Base-by-base conservation (phyloP, 805 yeast genomes). In the Pichia rugopelliculosa region DNA sequence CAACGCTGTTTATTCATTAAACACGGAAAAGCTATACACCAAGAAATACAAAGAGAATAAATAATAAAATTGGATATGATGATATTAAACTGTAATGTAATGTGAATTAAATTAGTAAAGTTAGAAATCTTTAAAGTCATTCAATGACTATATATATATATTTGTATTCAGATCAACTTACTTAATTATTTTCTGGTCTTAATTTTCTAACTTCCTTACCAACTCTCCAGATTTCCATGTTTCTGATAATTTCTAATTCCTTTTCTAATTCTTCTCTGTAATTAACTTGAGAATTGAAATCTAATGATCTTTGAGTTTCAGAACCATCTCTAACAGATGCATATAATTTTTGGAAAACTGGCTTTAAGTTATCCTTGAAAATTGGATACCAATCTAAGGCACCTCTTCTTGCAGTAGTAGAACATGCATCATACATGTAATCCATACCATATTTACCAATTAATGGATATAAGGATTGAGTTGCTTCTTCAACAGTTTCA, bases 401-500 rank as follows among this genome's bases (percentile, higher is more conserved):
- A 82, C 99, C 99, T 79, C 99, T 88, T 82, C 98, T 89, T 66
- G 99, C 99, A 60, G 99, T 93, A 68, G 99, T 93, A 60, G 99
- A 93, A 77, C 99, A 93, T 65, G 99, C 99, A 70, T 93, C 98
- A 83, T 93, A 93, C 99, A 93, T 93, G 91, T 93, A 93, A 77
- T 93, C 99, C 99, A 93, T 93, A 78, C 99, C 99, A 82, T 93
- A 87, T 76, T 88, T 89, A 76, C 99, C 99, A 63, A 93, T 73
- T 79, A 93, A 84, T 75, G 99, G 99, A 87, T 93, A 93, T 66
- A 93, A 80, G 49, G 98, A 93, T 79, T 93, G 99, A 57, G 99
- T 93, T 59, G 99, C 99, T 79, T 93, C 99, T 81, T 93, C 99
- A 61, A 93, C 99, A 62, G 99, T 93, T 81, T 93, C 99, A 76